These are phyloP conservation scores for Diaporthe vexans DNA, from an alignment of 2,329 filamentous ascomycete genomes.

Conservation along the genomic window DNA sequence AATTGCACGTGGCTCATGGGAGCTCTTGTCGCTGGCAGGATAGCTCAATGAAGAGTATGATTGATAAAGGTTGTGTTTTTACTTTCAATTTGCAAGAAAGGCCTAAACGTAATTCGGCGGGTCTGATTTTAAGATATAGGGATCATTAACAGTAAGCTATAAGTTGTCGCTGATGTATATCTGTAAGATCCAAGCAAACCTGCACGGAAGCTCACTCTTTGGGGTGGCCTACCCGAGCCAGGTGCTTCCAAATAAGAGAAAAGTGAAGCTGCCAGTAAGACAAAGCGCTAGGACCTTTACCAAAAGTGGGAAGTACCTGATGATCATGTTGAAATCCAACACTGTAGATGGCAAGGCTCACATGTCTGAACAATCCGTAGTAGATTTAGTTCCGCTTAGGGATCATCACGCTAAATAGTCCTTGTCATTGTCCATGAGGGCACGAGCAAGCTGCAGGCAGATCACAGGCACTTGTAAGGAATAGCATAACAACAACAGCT, in stretches of 20 bases:
- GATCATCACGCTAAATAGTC: neutral
- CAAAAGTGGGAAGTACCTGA: neutral
- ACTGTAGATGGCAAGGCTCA: neutral
- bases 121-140: rapidly evolving
- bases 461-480: neutral
- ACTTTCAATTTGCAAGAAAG: neutral
- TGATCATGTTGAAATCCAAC: neutral
- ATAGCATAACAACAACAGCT: neutral
- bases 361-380: neutral
- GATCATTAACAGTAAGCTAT: too few relatives aligned
- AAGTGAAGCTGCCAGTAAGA: neutral
- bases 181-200: neutral
- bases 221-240: too few relatives aligned
- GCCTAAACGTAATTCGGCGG: too few relatives aligned
- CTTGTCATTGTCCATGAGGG: neutral
- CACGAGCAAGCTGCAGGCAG: neutral
- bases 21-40: neutral
- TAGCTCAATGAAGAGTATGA: neutral
- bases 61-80: neutral
- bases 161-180: too few relatives aligned
- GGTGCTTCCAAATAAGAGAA: neutral
- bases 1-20: neutral
- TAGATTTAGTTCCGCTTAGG: neutral
- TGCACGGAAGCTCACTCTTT: too few relatives aligned
- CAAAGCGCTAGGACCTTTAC: neutral